These are phyloP conservation scores for Lotmaria passim DNA, from an alignment of 208 protist genomes.

Conservation along the genomic window DNA sequence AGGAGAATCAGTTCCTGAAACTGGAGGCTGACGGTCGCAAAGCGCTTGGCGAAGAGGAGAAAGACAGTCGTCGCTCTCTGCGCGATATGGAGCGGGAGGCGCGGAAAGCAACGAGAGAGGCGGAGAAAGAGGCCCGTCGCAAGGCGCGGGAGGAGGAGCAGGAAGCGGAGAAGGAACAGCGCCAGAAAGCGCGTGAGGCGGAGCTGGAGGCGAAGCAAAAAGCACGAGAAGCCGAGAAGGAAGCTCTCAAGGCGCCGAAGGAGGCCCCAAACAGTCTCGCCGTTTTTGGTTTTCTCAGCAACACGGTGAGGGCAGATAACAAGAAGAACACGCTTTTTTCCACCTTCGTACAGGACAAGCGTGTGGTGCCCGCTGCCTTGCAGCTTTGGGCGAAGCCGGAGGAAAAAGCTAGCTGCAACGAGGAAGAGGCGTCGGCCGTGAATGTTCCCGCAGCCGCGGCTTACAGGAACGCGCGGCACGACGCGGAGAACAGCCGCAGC, in stretches of 20 bases:
- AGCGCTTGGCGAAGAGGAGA: slow-evolving; percentile 23
- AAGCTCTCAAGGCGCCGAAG: slow-evolving; percentile 18
- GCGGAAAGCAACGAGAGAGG: slow-evolving; percentile 29
- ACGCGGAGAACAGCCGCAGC: slow-evolving; percentile 15
- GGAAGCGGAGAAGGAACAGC: slow-evolving; percentile 28
- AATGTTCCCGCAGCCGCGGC: slow-evolving; percentile 5
- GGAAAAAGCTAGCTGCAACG: not conserved
- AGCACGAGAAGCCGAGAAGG: slow-evolving; percentile 29
- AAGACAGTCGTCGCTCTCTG: slow-evolving; percentile 14
- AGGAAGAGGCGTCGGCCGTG: slow-evolving; percentile 32
- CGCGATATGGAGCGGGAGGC: slow-evolving; percentile 26
- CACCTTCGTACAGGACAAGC: slow-evolving; percentile 81
- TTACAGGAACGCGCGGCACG: not conserved
- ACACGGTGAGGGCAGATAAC: slow-evolving; percentile 27
- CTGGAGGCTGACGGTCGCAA: slow-evolving; percentile 25
- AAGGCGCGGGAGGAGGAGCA: slow-evolving; percentile 33
- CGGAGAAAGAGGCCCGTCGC: slow-evolving; percentile 30
- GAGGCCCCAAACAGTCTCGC: slow-evolving; percentile 42
- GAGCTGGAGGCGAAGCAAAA: slow-evolving; percentile 30
- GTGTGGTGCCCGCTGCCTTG: slow-evolving; percentile 61
- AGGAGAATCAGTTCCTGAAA: slow-evolving; percentile 20
- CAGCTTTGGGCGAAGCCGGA: slow-evolving; percentile 59
- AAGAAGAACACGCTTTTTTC: slow-evolving; percentile 74
- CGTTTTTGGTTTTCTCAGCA: slow-evolving; percentile 73
- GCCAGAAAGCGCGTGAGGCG: slow-evolving; percentile 14